Evolutionary conservation across 495 filamentous ascomycete species (phyloP), one percentile per base, ranked within the genome.

Genomic region (Penicillium turbatum): DNA sequence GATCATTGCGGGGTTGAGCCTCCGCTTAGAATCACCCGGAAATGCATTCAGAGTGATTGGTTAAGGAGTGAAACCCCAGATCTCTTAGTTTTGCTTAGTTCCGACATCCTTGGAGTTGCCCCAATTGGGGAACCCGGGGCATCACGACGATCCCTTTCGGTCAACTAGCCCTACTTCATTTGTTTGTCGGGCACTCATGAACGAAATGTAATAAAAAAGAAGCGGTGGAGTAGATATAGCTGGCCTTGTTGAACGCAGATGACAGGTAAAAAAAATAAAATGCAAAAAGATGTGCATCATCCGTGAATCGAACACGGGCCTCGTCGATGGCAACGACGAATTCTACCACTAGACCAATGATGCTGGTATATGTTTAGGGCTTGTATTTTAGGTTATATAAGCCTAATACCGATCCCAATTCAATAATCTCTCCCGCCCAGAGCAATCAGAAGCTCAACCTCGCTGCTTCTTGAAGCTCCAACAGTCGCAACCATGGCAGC

Each of bases 311-410:
- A 79, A 79, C 76, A 73, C 76, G 75, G 74, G 76, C 73, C 76
- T 78, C 76, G 67, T 79, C 76, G 76, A 79, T 79, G 75, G 76
- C 75, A 79, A 78, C 76, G 76, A 79, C 67, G 76, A 78, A 79
- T 79, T 79, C 73, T 79, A 79, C 76, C 76, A 79, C 76, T 79
- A 79, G 74, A 79, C 76, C 76, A 79, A 75, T 75, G 72, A 76
- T 75, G 75, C 75, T 70, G 47, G 31, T 66, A 50, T 0, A 56
- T 60, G 30, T 9, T 38, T 46, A 1, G 11, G 0, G 0, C 0
- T 4, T 0, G 3, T 15, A 5, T 12, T 42, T 19, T 11, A 8
- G 5, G 24, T 17, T 26, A 13, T 4, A 56, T 59, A 5, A 38
- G 0, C 26, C 39, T 50, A 31, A 15, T 15, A 34, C 16, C 26